Conservation (phyloP, 1,284 basidiomycete species). For the Microbotryum intermedium region DNA sequence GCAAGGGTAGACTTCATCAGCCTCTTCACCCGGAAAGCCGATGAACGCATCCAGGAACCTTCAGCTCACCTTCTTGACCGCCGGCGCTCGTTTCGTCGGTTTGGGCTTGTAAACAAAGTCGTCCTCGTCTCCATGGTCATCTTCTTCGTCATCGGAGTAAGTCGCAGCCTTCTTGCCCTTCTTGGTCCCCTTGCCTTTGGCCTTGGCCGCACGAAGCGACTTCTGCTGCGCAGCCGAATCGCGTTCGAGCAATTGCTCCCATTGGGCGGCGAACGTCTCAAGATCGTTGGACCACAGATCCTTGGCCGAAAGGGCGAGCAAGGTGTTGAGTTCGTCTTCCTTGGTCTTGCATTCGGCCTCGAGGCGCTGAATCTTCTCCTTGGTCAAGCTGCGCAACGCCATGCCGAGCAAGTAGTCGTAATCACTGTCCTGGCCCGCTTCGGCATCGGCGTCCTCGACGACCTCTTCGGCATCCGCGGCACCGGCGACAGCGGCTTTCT, state of each 20-base stretch:
- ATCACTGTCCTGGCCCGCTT: slow-evolving; percentile 52
- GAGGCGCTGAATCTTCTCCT: slow-evolving; percentile 63
- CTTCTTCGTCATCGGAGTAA: slow-evolving; percentile 29
- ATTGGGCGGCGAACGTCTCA: slow-evolving; percentile 70
- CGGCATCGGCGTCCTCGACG: slow-evolving; percentile 40
- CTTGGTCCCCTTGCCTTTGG: slow-evolving; percentile 56
- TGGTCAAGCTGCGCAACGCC: slow-evolving; percentile 90
- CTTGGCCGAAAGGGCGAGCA: slow-evolving; percentile 71
- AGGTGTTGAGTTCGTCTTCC: slow-evolving; percentile 67
- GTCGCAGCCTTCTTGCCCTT: slow-evolving; percentile 26
- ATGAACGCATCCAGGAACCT: not conserved
- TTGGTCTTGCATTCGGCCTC: slow-evolving; percentile 66
- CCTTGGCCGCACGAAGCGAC: slow-evolving; percentile 43
- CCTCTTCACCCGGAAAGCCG: no score
- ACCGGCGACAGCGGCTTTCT: slow-evolving; percentile 60
- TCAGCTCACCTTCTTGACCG: slow-evolving; percentile 44
- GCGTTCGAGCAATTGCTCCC: slow-evolving; percentile 63
- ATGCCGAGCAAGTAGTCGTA: slow-evolving; percentile 93
- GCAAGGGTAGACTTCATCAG: no score
- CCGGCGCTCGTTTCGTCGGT: slow-evolving; percentile 40
- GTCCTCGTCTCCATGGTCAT: slow-evolving; percentile 50
- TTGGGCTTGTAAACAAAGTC: not conserved
- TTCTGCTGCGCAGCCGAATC: slow-evolving; percentile 49
- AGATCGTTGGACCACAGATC: slow-evolving; percentile 89
- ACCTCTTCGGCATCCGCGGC: slow-evolving; percentile 54